phyloP scores from a whole-genome alignment of 305 asterid genomes.

The Solanum hybrid region DNA sequence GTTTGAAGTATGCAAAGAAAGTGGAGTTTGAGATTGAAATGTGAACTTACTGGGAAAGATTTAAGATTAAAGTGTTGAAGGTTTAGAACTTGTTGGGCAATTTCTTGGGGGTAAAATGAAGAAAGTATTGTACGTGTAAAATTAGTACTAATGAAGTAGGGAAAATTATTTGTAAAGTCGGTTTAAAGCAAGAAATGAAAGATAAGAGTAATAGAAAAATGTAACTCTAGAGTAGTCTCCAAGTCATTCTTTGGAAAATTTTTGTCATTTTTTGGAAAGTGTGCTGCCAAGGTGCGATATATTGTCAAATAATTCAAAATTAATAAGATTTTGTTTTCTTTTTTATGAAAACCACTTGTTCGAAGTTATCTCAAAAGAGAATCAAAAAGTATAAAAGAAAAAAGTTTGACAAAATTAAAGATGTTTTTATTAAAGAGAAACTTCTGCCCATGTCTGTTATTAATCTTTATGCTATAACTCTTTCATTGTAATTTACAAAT shows the following conservation, averaged over 20 bases:
- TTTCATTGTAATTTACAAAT: not conserved
- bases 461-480: not conserved
- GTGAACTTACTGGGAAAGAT: constrained; percentile 1
- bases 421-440: not conserved
- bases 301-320: not conserved
- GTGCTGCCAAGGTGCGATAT: not conserved
- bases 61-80: constrained; percentile 6
- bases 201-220: not conserved
- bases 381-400: not conserved
- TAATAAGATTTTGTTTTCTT: not conserved
- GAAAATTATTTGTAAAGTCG: not conserved
- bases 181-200: not conserved
- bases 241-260: constrained; percentile 17
- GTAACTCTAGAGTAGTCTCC: constrained; percentile 22
- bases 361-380: not conserved
- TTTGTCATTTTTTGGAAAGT: not conserved
- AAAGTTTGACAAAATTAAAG: not conserved
- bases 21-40: not conserved
- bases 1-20: not conserved
- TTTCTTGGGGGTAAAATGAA: not conserved
- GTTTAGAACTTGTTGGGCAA: not conserved
- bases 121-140: not conserved
- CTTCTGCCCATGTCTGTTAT: not conserved
- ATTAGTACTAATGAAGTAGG: not conserved
- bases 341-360: not conserved